Base-by-base conservation (phyloP, 768 basidiomycete species). In the Tremella fuciformis region DNA sequence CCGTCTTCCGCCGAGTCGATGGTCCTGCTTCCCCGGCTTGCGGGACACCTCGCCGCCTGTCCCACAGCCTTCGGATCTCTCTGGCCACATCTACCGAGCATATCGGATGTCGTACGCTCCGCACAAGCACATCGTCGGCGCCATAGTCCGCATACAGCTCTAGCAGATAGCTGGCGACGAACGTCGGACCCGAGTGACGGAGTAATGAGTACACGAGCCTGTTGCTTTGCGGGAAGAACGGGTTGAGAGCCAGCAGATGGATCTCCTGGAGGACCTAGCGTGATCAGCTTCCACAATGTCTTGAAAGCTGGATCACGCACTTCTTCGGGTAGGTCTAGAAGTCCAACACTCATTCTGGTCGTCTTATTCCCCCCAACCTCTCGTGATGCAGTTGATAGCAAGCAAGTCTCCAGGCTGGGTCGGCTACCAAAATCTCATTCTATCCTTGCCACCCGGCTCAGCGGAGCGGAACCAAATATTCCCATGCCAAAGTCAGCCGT, bases 191-290 rank as follows among this genome's bases (percentile, higher is more conserved):
- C 0, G 87, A 81, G 1, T 78, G 72, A 8, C 79, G 75, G 78
- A 87, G 87, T 13, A 87, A 78, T 13, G 71, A 41, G 60, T 83
- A 73, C 18, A 92, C 73, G 39, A 80, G 74, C 59, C 77, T 82
- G 61, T 83, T 88, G 29, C 83, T 78, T 51, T 76, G 76, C 0
- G 90, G 89, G 8, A 96, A 78, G 37, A 78, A 67, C 16, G 83
- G 79, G 2, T 88, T 89, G 6, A 84, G 77, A 0, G 89, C 85
- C 62, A 80, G 80, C 16, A 88, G 81, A 64, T 91, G 87, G 13
- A 94, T 81, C 56, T 91, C 84, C 65, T 87, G 86, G 0, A 93
- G 76, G 8, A 97, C 81, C 91, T 93, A 65, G 26, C 34, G 38
- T 16, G 24, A 21, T 13, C 13, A 24, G 51, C 42, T 46, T 22